Base-by-base conservation (phyloP, 495 filamentous ascomycete genomes). In the Xylaria longipes region DNA sequence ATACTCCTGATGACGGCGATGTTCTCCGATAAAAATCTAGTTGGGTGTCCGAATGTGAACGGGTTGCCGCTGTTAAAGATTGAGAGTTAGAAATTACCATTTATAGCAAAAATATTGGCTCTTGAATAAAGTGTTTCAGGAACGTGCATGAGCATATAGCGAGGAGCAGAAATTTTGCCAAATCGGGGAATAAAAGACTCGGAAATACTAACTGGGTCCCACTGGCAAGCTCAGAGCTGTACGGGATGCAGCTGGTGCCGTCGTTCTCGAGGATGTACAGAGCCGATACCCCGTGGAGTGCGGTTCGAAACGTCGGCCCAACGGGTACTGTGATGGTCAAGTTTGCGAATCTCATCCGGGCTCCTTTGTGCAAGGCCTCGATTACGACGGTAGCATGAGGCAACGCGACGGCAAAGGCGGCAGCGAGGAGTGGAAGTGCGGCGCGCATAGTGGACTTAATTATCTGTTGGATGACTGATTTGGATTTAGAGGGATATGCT, bases 41-140 rank as follows among this genome's bases (percentile, higher is more conserved):
- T 5, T 25, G 61, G 61, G 9, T 64, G 61, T 0, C 61, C 61
- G 39, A 64, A 43, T 17, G 61, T 64, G 39, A 64, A 64, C 8
- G 61, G 61, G 39, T 43, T 31, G 5, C 37, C 37, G 25, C 56
- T 58, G 17, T 35, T 4, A n/a, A 5, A n/a, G 27, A 35, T 58
- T 8, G 15, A 25, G 2, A 8, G 29, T 58, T 33, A 58, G 5
- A 7, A 58, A 33, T 20, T 33, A 58, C 14, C 56, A 5, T 25
- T 22, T 25, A 54, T 54, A 54, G 22, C 48, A 27, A 52, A 52
- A 20, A 45, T 45, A 2, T 45, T 17, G 14, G 29, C 22, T 14
- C 22, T 0, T 52, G 17, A 22, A 54, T 25, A 58, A 20, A 15
- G 6, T 20, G 5, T 6, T 33, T 33, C 15, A 5, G 31, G 25